Evolutionary conservation across 805 yeast genomes (phyloP), one percentile per base, ranked within the genome.

Genomic region (Kuraishia molischiana): DNA sequence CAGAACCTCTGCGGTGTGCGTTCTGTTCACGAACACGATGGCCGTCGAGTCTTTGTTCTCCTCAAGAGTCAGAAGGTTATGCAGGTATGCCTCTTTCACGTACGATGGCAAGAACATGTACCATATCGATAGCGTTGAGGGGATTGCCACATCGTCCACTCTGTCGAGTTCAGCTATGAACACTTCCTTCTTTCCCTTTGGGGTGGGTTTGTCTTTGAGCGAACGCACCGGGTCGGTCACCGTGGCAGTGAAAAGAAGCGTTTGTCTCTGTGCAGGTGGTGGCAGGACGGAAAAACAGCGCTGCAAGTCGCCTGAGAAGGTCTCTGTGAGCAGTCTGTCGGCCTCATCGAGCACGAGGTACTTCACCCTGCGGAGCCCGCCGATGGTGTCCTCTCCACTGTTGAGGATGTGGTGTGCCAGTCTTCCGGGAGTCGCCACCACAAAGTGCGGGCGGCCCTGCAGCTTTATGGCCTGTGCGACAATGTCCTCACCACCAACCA

Each of bases 361-460:
- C 53, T 80, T 79, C 14, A 83, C 80, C 47, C 94, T 68, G 48
- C 79, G 75, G 35, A 92, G 63, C 0, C 96, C 95, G 29, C 74
- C 66, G 0, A 82, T 67, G 4, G 94, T 84, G 43, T 92, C 97
- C 41, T 83, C 94, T 14, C 96, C 96, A 54, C 92, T 83, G 50
- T 79, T 75, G 43, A 80, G 59, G 15, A 92, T 79, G 58, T 90
- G 97, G 54, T 86, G 95, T 0, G 97, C 97, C 42, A 92, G 62
- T 52, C 98, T 69, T 13, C 98, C 98, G 0, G 98, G 98, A 0
- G 98, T 92, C 2, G 98, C 98, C 44, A 92, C 81, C 20, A 92
- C 86, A 49, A 92, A 83, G 61, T 92, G 97, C 0, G 98, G 98
- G 49, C 78, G 76, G 36, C 71, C 73, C 53, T 85, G 90, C 29